phyloP scores from a whole-genome alignment of 140 eudicot species.

The Flaveria floridana region DNA sequence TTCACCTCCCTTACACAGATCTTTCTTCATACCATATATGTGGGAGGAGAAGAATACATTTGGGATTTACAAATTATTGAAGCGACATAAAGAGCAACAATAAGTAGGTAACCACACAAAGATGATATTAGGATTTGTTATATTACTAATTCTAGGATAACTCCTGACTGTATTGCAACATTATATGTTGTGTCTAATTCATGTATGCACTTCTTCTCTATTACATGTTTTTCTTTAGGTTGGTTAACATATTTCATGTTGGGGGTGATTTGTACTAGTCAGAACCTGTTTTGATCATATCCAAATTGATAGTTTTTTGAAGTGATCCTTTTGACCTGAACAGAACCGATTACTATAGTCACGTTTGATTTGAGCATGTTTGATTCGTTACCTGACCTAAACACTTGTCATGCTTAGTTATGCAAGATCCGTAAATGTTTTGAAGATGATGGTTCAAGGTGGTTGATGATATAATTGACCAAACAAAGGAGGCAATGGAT shows the following conservation, averaged over 20 bases:
- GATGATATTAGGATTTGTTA: constrained; percentile 9
- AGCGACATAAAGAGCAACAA: constrained; percentile 55
- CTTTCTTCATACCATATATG: constrained; percentile 78
- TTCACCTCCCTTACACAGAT: constrained; percentile 79
- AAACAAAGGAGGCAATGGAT: too few species aligned
- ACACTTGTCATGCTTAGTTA: background rate
- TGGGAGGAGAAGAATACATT: constrained; percentile 86
- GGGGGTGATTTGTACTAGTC: background rate
- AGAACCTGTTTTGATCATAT: background rate
- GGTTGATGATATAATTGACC: too few species aligned
- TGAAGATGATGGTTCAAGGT: too few species aligned
- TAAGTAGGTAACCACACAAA: constrained; percentile 23
- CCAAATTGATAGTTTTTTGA: background rate
- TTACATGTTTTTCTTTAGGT: background rate
- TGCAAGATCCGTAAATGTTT: too few species aligned
- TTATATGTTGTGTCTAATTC: background rate
- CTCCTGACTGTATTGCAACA: background rate
- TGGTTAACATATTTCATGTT: background rate
- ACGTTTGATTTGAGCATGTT: background rate
- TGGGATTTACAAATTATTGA: constrained; percentile 76
- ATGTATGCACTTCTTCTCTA: background rate
- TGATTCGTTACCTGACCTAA: background rate
- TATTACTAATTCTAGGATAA: constrained; percentile 25
- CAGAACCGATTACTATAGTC: too few species aligned
- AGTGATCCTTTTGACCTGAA: too few species aligned